Percentiles rank a stretch among this genome's conserved stretches.
Evolutionary conservation across 2,329 filamentous ascomycete genomes (phyloP).

Genomic region (Epichloe aotearoae): DNA sequence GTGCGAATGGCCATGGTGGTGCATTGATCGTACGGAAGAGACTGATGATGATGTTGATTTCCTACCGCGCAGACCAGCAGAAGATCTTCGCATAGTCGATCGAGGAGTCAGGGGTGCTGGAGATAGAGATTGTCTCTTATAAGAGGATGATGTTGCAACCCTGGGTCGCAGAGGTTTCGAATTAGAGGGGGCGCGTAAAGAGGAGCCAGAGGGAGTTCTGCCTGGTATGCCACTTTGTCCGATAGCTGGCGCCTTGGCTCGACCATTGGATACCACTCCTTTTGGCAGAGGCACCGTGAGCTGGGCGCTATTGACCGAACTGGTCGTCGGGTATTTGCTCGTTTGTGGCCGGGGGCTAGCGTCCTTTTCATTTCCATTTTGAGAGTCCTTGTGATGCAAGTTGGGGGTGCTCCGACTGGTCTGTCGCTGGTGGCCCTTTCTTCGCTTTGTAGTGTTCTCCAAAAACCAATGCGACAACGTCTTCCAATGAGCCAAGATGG

Average conservation of each 20-base stretch:
- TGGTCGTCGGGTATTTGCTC: conserved; percentile 37
- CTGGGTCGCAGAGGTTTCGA: conserved; percentile 14
- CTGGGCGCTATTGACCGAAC: conserved; percentile 18
- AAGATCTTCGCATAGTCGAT: conserved; percentile 71
- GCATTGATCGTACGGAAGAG: conserved; percentile 83
- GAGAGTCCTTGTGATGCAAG: conserved; percentile 36
- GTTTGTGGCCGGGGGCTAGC: conserved; percentile 44
- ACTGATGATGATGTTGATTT: conserved; percentile 95
- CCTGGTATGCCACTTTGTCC: conserved; percentile 8
- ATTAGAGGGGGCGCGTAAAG: conserved; percentile 14
- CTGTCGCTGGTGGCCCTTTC: conserved; percentile 33
- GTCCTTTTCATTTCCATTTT: conserved; percentile 34
- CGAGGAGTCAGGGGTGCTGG: conserved; percentile 81
- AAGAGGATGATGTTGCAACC: conserved; percentile 25
- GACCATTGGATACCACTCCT: conserved; percentile 39
- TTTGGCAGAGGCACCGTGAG: conserved; percentile 34
- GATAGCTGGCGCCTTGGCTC: conserved; percentile 16
- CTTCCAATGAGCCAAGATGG: conserved; percentile 48
- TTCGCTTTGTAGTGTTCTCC: conserved; percentile 42
- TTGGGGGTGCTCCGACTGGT: conserved; percentile 48
- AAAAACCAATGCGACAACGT: conserved; percentile 52
- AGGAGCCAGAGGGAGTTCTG: conserved; percentile 12
- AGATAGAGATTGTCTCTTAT: conserved; percentile 68
- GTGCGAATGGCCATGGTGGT: conserved; percentile 73
- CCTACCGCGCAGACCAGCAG: conserved; percentile 69